Conservation (phyloP, 129 eudicot species). For the Flaveria bidentis region DNA sequence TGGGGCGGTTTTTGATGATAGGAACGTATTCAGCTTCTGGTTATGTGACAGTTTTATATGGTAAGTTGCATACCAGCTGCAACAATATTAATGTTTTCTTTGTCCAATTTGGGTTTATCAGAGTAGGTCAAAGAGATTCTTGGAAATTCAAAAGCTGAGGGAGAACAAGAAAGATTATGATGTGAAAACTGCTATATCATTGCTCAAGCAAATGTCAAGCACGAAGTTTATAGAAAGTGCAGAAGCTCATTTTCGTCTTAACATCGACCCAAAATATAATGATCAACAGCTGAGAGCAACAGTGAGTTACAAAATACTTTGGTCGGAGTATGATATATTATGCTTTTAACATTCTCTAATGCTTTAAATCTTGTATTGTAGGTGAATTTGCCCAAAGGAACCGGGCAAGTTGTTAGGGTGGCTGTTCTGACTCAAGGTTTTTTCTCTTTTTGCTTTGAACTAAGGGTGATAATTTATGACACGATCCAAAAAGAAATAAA, state of each 20-base stretch:
- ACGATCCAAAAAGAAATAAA: neutral
- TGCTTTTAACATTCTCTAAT: neutral
- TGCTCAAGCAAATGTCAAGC: slow-evolving; percentile 76
- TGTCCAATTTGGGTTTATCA: slow-evolving; percentile 33
- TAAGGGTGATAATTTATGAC: neutral
- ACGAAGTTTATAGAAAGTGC: slow-evolving; percentile 84
- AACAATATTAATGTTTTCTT: slow-evolving; percentile 1
- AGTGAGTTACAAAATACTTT: slow-evolving; percentile 45
- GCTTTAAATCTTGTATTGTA: slow-evolving; percentile 19
- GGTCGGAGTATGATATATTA: neutral
- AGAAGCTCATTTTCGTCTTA: slow-evolving; percentile 98
- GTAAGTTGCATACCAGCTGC: neutral
- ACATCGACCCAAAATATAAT: slow-evolving; percentile 91
- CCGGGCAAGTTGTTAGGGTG: slow-evolving; percentile 86
- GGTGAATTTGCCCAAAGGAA: slow-evolving; percentile 95
- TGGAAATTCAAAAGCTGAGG: slow-evolving; percentile 87
- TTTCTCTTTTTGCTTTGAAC: neutral
- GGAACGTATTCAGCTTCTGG: neutral
- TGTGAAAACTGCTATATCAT: slow-evolving; percentile 65
- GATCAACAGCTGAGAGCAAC: slow-evolving; percentile 99
- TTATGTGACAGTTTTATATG: neutral
- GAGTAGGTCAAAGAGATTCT: slow-evolving; percentile 89
- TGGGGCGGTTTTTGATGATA: slow-evolving; percentile 1
- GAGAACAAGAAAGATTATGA: slow-evolving; percentile 89
- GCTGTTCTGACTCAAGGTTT: slow-evolving; percentile 96